Evolutionary conservation across 2,329 filamentous ascomycete species (phyloP), one percentile per base, ranked within the genome.

Genomic region (Fusarium odoratissimum): DNA sequence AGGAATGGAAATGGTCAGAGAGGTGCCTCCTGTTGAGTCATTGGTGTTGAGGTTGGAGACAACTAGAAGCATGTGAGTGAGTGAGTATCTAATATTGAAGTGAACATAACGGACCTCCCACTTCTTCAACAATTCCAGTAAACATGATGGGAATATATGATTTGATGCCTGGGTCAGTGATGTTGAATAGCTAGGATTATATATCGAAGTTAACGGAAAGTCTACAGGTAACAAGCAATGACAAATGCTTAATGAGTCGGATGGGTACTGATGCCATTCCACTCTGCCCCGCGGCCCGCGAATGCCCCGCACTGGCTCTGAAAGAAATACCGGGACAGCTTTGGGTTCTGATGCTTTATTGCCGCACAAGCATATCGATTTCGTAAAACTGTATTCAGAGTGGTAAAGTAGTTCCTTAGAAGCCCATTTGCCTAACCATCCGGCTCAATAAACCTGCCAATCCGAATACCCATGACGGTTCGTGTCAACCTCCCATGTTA

Each of bases 81-180:
- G 80, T 69, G 60, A 76, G 80, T 69, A 57, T 44, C 55, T 35
- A 33, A 30, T n/a, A 33, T 41, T 33, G 28, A 40, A 23, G 17
- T 25, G 28, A 35, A 57, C 25, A 49, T 11, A 64, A 85, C 91
- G 84, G 86, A 97, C 95, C 95, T 86, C 96, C 96, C 73, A 98
- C 92, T 70, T 92, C 92, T 84, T 97, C 95, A 60, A 97, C 93
- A 70, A 97, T 93, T 76, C 96, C 96, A 64, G 96, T 98, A 80
- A 99, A 98, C 96, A 99, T 98, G 68, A 58, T 81, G 76, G 33
- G 73, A 23, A 17, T 28, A 16, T 52, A 9, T 40, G 49, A 21
- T 54, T 40, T 41, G 33, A 54, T 41, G 10, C 21, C 35, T 41
- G 33, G 25, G 14, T 10, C 35, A 30, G 25, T 17, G 23, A 54